These are phyloP conservation scores for Corynespora cassiicola DNA, from an alignment of 2,329 filamentous ascomycete species.

Conservation along the genomic window DNA sequence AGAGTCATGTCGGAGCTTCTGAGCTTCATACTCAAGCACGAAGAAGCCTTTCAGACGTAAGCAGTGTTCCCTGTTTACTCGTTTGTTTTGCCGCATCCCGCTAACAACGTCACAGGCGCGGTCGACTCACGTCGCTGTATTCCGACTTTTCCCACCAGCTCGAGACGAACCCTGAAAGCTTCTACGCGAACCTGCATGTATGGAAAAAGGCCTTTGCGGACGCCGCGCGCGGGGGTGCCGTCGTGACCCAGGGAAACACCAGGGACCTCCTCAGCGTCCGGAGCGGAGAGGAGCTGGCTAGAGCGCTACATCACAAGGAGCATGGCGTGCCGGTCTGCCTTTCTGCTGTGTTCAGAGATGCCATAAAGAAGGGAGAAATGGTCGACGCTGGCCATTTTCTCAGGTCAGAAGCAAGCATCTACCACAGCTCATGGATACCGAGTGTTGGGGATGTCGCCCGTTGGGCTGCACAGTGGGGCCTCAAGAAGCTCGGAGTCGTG, in stretches of 20 bases:
- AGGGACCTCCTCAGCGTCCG: slow-evolving; percentile 59
- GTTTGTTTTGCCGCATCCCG: background rate
- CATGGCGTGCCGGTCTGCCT: slow-evolving; percentile 84
- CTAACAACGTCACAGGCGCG: slow-evolving; percentile 55
- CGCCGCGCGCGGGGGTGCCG: slow-evolving; percentile 69
- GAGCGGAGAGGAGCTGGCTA: slow-evolving; percentile 68
- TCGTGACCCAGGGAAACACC: slow-evolving; percentile 50
- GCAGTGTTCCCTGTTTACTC: background rate
- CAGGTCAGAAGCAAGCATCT: slow-evolving; percentile 71
- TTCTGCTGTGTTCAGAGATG: slow-evolving; percentile 79
- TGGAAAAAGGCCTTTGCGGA: slow-evolving; percentile 79
- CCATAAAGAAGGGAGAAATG: slow-evolving; percentile 71
- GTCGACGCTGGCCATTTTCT: slow-evolving; percentile 75
- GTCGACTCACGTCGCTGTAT: slow-evolving; percentile 83
- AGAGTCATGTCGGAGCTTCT: slow-evolving; percentile 77
- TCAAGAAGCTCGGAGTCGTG: slow-evolving; percentile 71
- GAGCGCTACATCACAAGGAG: slow-evolving; percentile 75
- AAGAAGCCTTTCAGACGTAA: slow-evolving; percentile 57
- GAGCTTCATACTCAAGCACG: slow-evolving; percentile 61
- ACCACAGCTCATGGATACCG: slow-evolving; percentile 71
- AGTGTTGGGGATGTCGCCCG: slow-evolving; percentile 73
- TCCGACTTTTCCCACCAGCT: slow-evolving; percentile 81
- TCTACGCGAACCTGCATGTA: slow-evolving; percentile 77
- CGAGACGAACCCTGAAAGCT: slow-evolving; percentile 83
- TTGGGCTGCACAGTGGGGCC: slow-evolving; percentile 81